Percentiles rank a stretch among this genome's conserved stretches.
These are phyloP conservation scores for Phytophthora sp. DNA, from an alignment of 352 stramenopile genomes.

Conservation along the genomic window DNA sequence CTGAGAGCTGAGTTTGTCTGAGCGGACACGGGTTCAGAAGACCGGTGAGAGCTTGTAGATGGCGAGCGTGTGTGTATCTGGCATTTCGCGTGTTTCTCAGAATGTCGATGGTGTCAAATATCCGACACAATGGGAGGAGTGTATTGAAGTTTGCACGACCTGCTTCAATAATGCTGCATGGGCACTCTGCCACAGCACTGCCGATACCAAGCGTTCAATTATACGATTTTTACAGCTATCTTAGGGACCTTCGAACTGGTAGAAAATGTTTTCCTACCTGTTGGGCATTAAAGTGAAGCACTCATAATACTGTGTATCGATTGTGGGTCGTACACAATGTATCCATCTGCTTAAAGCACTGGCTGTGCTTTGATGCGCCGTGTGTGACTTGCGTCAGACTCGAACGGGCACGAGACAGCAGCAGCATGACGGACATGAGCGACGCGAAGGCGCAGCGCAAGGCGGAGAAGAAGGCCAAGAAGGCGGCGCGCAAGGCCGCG, in stretches of 20 bases:
- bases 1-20: conserved; percentile 57
- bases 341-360: conserved; percentile 26
- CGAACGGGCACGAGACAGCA: conserved; percentile 13
- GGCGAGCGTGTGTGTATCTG: conserved; percentile 43
- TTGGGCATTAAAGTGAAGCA: too few species aligned
- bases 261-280: too few species aligned
- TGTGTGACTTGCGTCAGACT: conserved; percentile 24
- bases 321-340: conserved; percentile 3
- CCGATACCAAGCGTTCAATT: too few species aligned
- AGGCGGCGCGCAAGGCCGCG: conserved; percentile 41
- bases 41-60: conserved; percentile 55
- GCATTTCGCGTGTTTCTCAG: conserved; percentile 38
- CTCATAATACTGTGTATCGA: background rate
- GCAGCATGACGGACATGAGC: conserved; percentile 37
- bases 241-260: too few species aligned
- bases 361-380: conserved; percentile 31
- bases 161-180: conserved; percentile 23
- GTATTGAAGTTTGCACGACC: conserved; percentile 25
- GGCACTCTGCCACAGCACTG: too few species aligned
- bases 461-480: conserved; percentile 50
- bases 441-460: conserved; percentile 54
- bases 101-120: background rate
- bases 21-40: background rate
- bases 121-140: conserved; percentile 15
- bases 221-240: too few species aligned